Conservation (phyloP, 257 asterid species). For the Solanum rostratum region DNA sequence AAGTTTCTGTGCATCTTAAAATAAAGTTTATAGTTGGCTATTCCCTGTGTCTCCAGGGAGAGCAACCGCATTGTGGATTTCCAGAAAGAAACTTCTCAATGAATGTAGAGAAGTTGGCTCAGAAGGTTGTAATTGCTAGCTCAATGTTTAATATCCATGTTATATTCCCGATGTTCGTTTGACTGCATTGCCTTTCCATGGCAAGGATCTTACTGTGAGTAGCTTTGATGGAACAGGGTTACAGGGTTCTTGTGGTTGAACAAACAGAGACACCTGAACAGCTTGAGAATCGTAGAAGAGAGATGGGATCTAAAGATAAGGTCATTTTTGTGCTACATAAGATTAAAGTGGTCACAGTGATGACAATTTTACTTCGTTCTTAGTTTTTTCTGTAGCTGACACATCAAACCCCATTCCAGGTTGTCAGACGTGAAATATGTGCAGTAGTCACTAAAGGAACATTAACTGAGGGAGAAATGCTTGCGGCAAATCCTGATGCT, state of each 20-base stretch:
- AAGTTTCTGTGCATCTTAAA: background rate
- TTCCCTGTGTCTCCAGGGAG: constrained; percentile 54
- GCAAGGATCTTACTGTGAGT: background rate
- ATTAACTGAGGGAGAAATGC: constrained; percentile 83
- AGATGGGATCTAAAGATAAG: constrained; percentile 89
- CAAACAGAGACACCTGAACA: constrained; percentile 99
- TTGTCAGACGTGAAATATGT: constrained; percentile 91
- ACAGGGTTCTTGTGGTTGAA: constrained; percentile 94
- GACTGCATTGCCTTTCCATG: background rate
- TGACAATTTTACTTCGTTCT: background rate
- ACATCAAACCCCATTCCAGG: constrained; percentile 28
- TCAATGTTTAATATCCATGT: background rate
- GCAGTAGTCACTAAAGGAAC: constrained; percentile 93
- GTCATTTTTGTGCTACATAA: constrained; percentile 20
- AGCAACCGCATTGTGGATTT: constrained; percentile 99
- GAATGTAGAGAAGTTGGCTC: constrained; percentile 83
- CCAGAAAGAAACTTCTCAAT: constrained; percentile 90
- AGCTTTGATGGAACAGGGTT: constrained; percentile 53
- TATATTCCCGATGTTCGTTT: background rate
- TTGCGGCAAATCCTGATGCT: constrained; percentile 72
- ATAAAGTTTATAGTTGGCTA: background rate
- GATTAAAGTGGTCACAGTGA: background rate
- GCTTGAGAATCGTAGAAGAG: constrained; percentile 84
- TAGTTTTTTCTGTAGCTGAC: constrained; percentile 6
- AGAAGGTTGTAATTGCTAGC: constrained; percentile 43